Base-by-base conservation (phyloP, 768 basidiomycete species). In the Rhodosporidiobolus sp. region DNA sequence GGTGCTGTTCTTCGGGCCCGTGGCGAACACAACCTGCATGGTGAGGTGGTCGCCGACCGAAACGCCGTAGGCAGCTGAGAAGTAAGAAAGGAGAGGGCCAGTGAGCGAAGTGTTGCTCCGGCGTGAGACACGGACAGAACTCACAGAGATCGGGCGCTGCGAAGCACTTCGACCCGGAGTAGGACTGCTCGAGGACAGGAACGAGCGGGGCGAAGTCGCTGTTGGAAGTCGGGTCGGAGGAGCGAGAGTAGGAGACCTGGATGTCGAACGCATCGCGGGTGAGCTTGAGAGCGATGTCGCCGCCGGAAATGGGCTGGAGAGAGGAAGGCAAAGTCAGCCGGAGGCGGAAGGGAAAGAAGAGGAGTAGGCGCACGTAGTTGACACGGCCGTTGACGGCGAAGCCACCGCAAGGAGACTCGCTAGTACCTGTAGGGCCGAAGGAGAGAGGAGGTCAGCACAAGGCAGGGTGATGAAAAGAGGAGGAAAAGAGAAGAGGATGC, bases 91-190 rank as follows among this genome's bases (percentile, higher is more conserved):
- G 17, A 24, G 48, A 24, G 8, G 17, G 8, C 5, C 10, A 48
- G 17, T 17, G 17, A 48, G 12, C 30, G 16, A 8, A 9, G 4
- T 32, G 30, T 17, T n/a, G n/a, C n/a, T n/a, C n/a, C n/a, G 53
- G 1, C 63, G 71, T 63, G 24, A 69, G 59, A 24, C 76, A 73
- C 19, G 60, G 70, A 24, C 54, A 52, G 30, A 67, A 52, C 45
- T 68, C 52, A 28, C 62, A 59, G 64, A 79, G 77, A 72, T 79
- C 76, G 14, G 78, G 78, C 11, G 69, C 75, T 20, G 65, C 24
- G 63, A 70, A 57, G 68, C 78, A 79, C 59, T 69, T 75, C 16
- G 71, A 66, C 28, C 78, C 77, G 7, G 70, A 59, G 62, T 69
- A 73, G 17, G 75, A 50, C 50, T 75, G 63, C 24, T 63, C 56